phyloP scores from a whole-genome alignment of 1,139 yeast species.

The Magnusiomyces suaveolens region DNA sequence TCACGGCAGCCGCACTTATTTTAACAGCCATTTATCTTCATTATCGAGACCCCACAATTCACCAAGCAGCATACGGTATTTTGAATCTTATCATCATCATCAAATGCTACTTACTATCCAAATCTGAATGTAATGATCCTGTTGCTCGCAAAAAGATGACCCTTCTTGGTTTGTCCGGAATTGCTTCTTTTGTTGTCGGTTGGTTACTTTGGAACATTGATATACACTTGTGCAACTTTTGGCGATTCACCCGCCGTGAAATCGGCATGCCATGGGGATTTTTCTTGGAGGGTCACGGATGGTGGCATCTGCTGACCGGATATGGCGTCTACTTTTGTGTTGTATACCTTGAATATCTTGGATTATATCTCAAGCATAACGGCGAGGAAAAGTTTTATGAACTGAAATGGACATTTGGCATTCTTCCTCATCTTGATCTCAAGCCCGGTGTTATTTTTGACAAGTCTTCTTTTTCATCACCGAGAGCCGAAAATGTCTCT shows the following conservation, averaged over 20 bases:
- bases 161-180: constrained; percentile 49
- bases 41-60: constrained; percentile 74
- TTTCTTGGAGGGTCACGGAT: constrained; percentile 84
- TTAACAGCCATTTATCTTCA: constrained; percentile 55
- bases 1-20: constrained; percentile 40
- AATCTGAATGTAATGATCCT: constrained; percentile 42
- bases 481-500: too few species aligned
- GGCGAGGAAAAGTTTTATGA: constrained; percentile 40
- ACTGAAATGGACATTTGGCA: constrained; percentile 44
- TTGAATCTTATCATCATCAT: constrained; percentile 54
- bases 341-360: constrained; percentile 54
- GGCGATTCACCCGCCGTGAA: constrained; percentile 52
- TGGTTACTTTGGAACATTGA: constrained; percentile 80
- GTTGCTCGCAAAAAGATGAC: constrained; percentile 42
- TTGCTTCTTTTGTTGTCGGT: constrained; percentile 58
- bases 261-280: constrained; percentile 87
- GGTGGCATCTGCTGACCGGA: constrained; percentile 94
- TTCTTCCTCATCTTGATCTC: constrained; percentile 35
- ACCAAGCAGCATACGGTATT: constrained; percentile 66
- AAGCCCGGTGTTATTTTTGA: constrained; percentile 4
- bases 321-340: constrained; percentile 65
- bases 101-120: constrained; percentile 45
- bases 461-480: too few species aligned
- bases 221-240: constrained; percentile 62
- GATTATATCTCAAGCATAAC: constrained; percentile 46